Percentiles rank a stretch among this genome's conserved stretches.
Conservation (phyloP, 345 rosid species). For the Tarenaya hassleriana region DNA sequence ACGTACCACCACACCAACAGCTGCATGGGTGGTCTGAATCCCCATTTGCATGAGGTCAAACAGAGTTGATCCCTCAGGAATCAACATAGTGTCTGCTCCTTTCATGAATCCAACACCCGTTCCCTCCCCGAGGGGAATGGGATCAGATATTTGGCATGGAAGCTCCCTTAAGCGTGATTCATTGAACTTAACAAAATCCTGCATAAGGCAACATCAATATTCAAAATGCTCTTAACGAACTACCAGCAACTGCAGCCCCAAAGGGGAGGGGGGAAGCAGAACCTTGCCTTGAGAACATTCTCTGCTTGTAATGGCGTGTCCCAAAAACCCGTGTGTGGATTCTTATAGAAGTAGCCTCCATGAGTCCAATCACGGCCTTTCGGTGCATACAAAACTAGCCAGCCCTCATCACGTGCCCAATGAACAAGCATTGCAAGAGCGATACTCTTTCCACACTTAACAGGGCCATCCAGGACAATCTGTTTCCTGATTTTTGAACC, state of each 20-base stretch:
- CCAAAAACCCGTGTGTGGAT: slow-evolving; percentile 77
- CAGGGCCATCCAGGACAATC: slow-evolving; percentile 89
- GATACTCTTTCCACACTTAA: slow-evolving; percentile 88
- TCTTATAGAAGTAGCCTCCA: slow-evolving; percentile 80
- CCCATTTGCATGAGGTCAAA: slow-evolving; percentile 78
- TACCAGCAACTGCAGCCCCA: background rate
- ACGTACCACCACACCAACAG: slow-evolving; percentile 72
- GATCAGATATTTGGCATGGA: slow-evolving; percentile 65
- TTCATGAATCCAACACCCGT: slow-evolving; percentile 88
- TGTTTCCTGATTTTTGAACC: slow-evolving; percentile 68
- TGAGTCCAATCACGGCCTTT: slow-evolving; percentile 87
- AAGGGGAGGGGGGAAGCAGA: background rate
- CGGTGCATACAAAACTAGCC: slow-evolving; percentile 91
- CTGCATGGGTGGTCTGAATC: slow-evolving; percentile 70
- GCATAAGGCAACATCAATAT: slow-evolving; percentile 18
- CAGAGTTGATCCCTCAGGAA: slow-evolving; percentile 65
- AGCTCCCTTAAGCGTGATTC: slow-evolving; percentile 52
- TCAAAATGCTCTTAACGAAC: background rate
- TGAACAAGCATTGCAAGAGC: slow-evolving; percentile 89
- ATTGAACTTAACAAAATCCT: slow-evolving; percentile 75
- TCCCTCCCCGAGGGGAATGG: slow-evolving; percentile 84
- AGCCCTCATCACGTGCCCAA: slow-evolving; percentile 97
- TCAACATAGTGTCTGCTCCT: slow-evolving; percentile 54
- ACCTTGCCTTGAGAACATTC: slow-evolving; percentile 74
- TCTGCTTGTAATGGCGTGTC: slow-evolving; percentile 93